These are phyloP conservation scores for Albifimbria verrucaria DNA, from an alignment of 2,329 filamentous ascomycete genomes.

Conservation along the genomic window DNA sequence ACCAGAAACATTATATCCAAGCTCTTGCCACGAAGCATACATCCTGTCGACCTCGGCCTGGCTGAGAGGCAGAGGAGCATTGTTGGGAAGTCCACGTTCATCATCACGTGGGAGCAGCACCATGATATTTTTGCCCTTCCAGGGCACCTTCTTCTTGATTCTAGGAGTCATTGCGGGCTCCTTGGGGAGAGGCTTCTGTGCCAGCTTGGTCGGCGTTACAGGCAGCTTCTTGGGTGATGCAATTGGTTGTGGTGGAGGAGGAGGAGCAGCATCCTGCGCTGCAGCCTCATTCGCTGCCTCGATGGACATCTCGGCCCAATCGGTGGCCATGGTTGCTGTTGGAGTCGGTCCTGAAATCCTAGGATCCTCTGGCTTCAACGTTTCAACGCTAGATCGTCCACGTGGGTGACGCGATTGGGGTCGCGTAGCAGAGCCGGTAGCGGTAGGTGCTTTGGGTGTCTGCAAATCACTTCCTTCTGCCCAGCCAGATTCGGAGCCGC, in stretches of 20 bases:
- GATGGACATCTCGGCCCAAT: constrained; percentile 22
- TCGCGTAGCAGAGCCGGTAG: constrained; percentile 19
- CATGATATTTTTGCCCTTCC: constrained; percentile 72
- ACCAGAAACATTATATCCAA: constrained; percentile 66
- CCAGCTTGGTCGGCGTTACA: constrained; percentile 31
- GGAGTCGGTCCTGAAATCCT: constrained; percentile 22
- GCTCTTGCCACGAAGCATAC: constrained; percentile 62
- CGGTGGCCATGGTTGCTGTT: constrained; percentile 29
- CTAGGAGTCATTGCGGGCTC: constrained; percentile 48
- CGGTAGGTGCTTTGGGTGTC: constrained; percentile 42
- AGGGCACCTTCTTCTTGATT: constrained; percentile 67
- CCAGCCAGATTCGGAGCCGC: constrained; percentile 58
- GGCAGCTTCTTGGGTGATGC: constrained; percentile 22
- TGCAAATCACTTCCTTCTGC: constrained; percentile 44
- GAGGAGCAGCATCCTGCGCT: constrained; percentile 15
- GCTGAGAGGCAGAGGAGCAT: constrained; percentile 51
- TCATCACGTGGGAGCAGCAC: constrained; percentile 68
- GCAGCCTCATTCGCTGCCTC: constrained; percentile 24
- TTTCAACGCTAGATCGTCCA: constrained; percentile 54
- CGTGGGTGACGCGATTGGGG: constrained; percentile 37
- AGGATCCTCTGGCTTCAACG: constrained; percentile 38
- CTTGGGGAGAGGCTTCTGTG: constrained; percentile 33
- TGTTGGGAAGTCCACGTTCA: constrained; percentile 56
- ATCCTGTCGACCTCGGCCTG: constrained; percentile 57
- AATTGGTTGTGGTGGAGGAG: constrained; percentile 19